These are phyloP conservation scores for Globisporangium nagaii DNA, from an alignment of 352 stramenopile species.

Conservation along the genomic window DNA sequence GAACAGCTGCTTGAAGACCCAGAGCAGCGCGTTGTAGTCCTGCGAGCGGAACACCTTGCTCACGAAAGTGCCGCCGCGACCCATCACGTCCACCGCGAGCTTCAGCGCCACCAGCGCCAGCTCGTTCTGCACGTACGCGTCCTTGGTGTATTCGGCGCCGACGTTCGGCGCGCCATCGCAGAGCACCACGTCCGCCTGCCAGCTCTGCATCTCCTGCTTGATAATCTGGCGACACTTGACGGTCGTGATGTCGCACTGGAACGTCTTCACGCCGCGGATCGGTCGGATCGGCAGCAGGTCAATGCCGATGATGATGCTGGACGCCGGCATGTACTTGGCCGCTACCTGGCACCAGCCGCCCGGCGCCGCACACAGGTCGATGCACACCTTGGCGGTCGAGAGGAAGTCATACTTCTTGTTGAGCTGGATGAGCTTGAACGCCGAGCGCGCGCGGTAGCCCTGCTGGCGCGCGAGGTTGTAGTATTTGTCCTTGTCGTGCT, in stretches of 20 bases:
- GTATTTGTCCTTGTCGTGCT: conserved; percentile 99
- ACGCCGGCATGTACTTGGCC: conserved; percentile 88
- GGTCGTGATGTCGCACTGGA: conserved; percentile 96
- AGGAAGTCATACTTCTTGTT: conserved; percentile 99
- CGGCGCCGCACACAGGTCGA: conserved; percentile 98
- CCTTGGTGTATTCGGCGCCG: conserved; percentile 96
- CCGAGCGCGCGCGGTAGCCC: conserved; percentile 97
- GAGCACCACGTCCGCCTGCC: conserved; percentile 96
- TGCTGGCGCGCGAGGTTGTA: conserved; percentile 98
- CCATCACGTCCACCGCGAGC: conserved; percentile 96
- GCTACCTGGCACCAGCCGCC: conserved; percentile 97
- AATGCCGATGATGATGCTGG: conserved; percentile 97
- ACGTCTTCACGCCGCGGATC: conserved; percentile 96
- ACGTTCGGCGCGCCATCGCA: conserved; percentile 99
- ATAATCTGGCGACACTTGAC: conserved; percentile 86
- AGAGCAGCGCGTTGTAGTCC: conserved; percentile 98
- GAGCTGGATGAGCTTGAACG: conserved; percentile 99
- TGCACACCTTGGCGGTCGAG: conserved; percentile 93
- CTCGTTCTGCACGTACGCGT: conserved; percentile 99
- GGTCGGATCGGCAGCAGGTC: conserved; percentile 98
- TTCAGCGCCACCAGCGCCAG: conserved; percentile 95
- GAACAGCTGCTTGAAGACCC: conserved; percentile 99
- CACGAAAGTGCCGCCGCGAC: conserved; percentile 90
- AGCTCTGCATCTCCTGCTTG: conserved; percentile 90
- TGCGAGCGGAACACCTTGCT: conserved; percentile 97